Evolutionary conservation across 1,284 basidiomycete species (phyloP).

Genomic region (Moesziomyces sp.): DNA sequence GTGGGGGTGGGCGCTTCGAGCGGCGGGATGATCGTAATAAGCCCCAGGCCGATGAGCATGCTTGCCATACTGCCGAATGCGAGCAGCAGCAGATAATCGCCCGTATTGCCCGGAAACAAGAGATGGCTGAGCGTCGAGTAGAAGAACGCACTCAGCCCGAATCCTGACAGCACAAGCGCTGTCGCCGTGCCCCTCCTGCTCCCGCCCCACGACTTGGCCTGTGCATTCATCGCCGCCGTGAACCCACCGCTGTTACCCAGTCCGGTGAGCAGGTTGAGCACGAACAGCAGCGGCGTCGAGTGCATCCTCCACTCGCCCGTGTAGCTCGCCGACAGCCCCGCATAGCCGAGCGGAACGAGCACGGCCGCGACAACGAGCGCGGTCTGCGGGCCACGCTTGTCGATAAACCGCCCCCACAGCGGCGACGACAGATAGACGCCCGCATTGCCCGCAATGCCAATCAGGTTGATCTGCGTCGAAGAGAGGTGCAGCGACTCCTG

Average conservation of each 20-base stretch:
- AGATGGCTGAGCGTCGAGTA: conserved; percentile 78
- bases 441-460: conserved; percentile 68
- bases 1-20: conserved; percentile 7
- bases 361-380: conserved; percentile 51
- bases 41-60: conserved; percentile 76
- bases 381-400: conserved; percentile 56
- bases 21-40: conserved; percentile 74
- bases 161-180: conserved; percentile 81
- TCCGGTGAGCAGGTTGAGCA: conserved; percentile 58
- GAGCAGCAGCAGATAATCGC: conserved; percentile 77
- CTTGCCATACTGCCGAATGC: conserved; percentile 77
- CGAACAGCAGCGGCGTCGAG: conserved; percentile 45
- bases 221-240: conserved; percentile 66
- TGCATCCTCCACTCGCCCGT: conserved; percentile 36
- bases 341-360: conserved; percentile 56
- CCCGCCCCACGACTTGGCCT: conserved; percentile 62
- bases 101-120: conserved; percentile 78
- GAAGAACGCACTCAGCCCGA: conserved; percentile 83
- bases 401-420: conserved; percentile 63
- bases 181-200: conserved; percentile 75
- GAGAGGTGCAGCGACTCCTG: conserved; percentile 65
- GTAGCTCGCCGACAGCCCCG: conserved; percentile 47
- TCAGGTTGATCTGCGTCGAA: conserved; percentile 67
- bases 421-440: conserved; percentile 66
- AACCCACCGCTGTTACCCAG: conserved; percentile 63